Percentiles rank a stretch among this genome's conserved stretches.
phyloP scores from a whole-genome alignment of 129 eudicot genomes.

The Saposhnikovia divaricata region DNA sequence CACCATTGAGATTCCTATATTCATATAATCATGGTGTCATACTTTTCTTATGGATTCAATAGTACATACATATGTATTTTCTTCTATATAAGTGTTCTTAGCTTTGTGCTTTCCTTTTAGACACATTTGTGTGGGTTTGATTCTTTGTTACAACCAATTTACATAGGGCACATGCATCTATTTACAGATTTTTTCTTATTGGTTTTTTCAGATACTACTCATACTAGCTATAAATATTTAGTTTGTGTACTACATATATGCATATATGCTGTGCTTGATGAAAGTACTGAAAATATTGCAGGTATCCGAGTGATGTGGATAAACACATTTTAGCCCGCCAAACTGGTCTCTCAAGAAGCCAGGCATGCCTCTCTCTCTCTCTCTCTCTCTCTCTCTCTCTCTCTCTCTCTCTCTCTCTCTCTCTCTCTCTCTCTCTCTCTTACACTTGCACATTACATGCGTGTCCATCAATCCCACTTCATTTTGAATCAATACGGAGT shows the following conservation, averaged over 20 bases:
- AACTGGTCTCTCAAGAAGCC: conserved; percentile 99
- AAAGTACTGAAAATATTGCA: conserved; percentile 20
- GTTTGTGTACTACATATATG: neutral
- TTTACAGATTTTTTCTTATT: neutral
- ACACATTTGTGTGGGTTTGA: conserved; percentile 52
- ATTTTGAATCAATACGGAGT: neutral
- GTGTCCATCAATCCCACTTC: neutral
- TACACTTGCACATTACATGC: neutral
- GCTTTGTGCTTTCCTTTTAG: conserved; percentile 25
- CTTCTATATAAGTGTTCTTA: conserved; percentile 14
- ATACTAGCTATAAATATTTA: neutral
- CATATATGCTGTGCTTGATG: neutral
- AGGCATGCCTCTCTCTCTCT: conserved; percentile 37
- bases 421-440: neutral
- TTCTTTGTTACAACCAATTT: conserved; percentile 33
- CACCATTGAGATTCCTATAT: conserved; percentile 41
- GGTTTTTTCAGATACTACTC: neutral
- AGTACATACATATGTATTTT: conserved; percentile 17
- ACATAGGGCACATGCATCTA: conserved; percentile 30
- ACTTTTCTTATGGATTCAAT: conserved; percentile 13
- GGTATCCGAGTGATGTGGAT: conserved; percentile 96
- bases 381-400: neutral
- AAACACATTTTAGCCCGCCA: conserved; percentile 92
- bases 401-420: neutral
- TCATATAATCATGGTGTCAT: conserved; percentile 27